These are phyloP conservation scores for Thielaviopsis musarum DNA, from an alignment of 2,329 filamentous ascomycete species.

Conservation along the genomic window DNA sequence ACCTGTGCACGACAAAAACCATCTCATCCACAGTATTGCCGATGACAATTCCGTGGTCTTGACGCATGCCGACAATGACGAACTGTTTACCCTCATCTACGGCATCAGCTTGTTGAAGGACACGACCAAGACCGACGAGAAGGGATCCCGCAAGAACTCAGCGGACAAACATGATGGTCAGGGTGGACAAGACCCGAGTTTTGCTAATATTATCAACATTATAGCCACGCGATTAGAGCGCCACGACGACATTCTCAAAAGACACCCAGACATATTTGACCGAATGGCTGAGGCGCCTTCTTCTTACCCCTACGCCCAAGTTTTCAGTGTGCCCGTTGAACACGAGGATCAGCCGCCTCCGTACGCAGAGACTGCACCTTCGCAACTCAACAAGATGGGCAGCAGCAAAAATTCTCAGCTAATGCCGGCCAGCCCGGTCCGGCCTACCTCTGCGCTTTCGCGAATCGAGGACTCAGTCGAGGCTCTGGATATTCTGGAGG, in stretches of 20 bases:
- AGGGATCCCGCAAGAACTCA: neutral
- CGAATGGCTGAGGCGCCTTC: constrained; percentile 1
- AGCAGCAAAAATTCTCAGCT: neutral
- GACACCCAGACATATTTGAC: constrained; percentile 6
- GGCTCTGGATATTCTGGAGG: constrained; percentile 43
- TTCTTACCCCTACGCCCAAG: constrained; percentile 9
- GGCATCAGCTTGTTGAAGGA: constrained; percentile 9
- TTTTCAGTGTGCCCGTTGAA: constrained; percentile 9
- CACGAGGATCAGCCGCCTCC: constrained; percentile 12
- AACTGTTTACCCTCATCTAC: constrained; percentile 8
- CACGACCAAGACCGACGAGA: neutral
- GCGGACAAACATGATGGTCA: neutral
- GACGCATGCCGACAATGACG: constrained; percentile 1
- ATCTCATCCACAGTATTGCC: constrained; percentile 5
- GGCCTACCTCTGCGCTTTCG: constrained; percentile 20
- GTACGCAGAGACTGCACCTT: constrained; percentile 11
- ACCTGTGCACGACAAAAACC: constrained; percentile 11
- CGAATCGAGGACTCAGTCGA: constrained; percentile 49
- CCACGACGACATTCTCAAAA: constrained; percentile 7
- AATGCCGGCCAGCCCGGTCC: neutral
- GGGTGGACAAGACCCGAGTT: neutral
- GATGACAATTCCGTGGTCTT: constrained; percentile 7
- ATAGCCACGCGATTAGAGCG: constrained; percentile 9
- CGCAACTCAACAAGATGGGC: constrained; percentile 3
- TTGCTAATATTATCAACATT: constrained; percentile 11